These are phyloP conservation scores for Paramecium tetraurelia DNA, from an alignment of 73 alveolate species.

Conservation along the genomic window DNA sequence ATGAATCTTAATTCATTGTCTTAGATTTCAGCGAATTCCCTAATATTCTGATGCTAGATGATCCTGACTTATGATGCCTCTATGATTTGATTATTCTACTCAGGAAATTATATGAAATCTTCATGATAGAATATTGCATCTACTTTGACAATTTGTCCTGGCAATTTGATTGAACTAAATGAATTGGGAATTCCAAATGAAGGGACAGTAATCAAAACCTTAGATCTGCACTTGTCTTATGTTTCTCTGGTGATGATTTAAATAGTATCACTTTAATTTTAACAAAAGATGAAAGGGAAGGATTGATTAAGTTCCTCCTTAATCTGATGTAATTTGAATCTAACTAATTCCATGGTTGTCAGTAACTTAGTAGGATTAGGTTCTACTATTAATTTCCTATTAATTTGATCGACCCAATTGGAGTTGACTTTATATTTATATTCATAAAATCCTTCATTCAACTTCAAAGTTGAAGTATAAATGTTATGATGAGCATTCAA, in stretches of 20 bases:
- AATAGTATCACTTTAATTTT: slow-evolving; percentile 11
- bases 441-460: slow-evolving; percentile 51
- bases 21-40: slow-evolving; percentile 46
- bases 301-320: neutral
- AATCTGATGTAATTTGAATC: slow-evolving; percentile 20
- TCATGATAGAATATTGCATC: neutral
- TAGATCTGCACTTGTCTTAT: neutral
- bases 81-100: neutral
- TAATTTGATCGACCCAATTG: slow-evolving; percentile 67
- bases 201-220: slow-evolving; percentile 4
- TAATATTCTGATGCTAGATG: neutral
- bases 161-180: neutral
- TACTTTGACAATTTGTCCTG: neutral
- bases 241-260: slow-evolving; percentile 43
- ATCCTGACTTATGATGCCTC: slow-evolving; percentile 9
- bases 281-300: slow-evolving; percentile 48
- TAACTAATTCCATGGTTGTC: neutral
- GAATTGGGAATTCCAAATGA: neutral
- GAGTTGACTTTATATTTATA: slow-evolving; percentile 82
- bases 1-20: neutral
- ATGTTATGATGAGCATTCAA: neutral
- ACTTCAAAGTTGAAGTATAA: neutral
- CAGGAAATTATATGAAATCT: neutral
- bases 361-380: slow-evolving; percentile 73
- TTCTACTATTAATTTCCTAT: slow-evolving; percentile 55